Percentiles rank a stretch among this genome's conserved stretches.
Evolutionary conservation across 2,329 filamentous ascomycete species (phyloP).

Genomic region (Colletotrichum sp.): DNA sequence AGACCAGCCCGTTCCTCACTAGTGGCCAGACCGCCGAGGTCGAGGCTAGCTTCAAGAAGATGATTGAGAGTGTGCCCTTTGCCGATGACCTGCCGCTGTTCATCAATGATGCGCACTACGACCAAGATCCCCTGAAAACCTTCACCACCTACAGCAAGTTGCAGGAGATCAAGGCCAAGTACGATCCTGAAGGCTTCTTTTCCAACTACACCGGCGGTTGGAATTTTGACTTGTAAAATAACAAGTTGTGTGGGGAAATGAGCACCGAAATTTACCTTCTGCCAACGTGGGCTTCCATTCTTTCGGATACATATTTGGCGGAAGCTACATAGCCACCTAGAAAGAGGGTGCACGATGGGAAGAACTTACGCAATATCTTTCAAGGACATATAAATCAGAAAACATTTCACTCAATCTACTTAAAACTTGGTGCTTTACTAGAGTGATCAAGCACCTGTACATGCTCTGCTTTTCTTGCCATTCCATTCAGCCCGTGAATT

Average conservation of each 20-base stretch:
- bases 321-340: not conserved
- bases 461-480: not conserved
- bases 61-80: not conserved
- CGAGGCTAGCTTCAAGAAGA: not conserved
- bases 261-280: not conserved
- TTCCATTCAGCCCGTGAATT: fast-evolving
- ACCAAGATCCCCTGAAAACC: not conserved
- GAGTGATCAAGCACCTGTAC: fast-evolving
- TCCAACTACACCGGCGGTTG: not conserved
- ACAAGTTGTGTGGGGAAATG: not conserved
- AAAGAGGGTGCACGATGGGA: fast-evolving
- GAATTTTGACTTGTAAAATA: not conserved
- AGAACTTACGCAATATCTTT: not conserved
- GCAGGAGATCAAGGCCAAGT: slow-evolving; percentile 27
- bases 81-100: not conserved
- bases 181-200: slow-evolving; percentile 35
- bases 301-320: not conserved
- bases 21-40: not conserved
- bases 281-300: not conserved
- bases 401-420: not conserved
- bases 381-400: not conserved
- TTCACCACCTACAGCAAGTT: slow-evolving; percentile 10
- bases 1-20: not conserved
- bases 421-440: fast-evolving
- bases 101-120: not conserved